These are phyloP conservation scores for Saccharomyces hybrid DNA, from an alignment of 1,139 yeast genomes.

Conservation along the genomic window DNA sequence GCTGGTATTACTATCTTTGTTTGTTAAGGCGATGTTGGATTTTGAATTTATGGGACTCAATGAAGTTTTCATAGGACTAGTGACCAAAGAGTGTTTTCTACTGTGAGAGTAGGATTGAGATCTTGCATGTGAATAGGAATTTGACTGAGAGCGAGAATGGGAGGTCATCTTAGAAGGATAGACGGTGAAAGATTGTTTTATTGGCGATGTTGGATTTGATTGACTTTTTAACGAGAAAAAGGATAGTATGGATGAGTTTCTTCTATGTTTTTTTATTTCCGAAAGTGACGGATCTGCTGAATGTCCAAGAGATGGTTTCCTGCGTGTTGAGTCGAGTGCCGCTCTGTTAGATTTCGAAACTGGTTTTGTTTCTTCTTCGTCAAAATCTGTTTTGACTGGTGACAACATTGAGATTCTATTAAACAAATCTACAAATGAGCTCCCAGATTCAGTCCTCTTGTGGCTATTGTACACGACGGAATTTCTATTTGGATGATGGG, in stretches of 20 bases:
- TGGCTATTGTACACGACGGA: conserved; percentile 16
- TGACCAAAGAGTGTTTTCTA: conserved; percentile 9
- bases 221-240: conserved; percentile 13
- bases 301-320: conserved; percentile 9
- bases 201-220: neutral
- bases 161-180: neutral
- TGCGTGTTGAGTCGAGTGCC: conserved; percentile 1
- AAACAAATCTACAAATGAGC: conserved; percentile 30
- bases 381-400: conserved; percentile 9
- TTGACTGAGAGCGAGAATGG: neutral
- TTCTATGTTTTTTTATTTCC: conserved; percentile 21
- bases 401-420: conserved; percentile 29
- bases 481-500: conserved; percentile 4
- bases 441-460: conserved; percentile 25
- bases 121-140: conserved; percentile 1
- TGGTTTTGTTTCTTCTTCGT: neutral
- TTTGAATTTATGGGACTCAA: neutral
- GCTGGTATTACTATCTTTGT: neutral
- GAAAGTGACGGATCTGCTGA: conserved; percentile 2
- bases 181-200: neutral
- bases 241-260: conserved; percentile 22
- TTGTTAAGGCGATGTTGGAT: neutral
- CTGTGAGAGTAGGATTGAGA: conserved; percentile 6
- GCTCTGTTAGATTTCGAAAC: neutral
- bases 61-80: conserved; percentile 7